phyloP scores from a whole-genome alignment of 2,329 filamentous ascomycete species.

The Calonectria crousiana region DNA sequence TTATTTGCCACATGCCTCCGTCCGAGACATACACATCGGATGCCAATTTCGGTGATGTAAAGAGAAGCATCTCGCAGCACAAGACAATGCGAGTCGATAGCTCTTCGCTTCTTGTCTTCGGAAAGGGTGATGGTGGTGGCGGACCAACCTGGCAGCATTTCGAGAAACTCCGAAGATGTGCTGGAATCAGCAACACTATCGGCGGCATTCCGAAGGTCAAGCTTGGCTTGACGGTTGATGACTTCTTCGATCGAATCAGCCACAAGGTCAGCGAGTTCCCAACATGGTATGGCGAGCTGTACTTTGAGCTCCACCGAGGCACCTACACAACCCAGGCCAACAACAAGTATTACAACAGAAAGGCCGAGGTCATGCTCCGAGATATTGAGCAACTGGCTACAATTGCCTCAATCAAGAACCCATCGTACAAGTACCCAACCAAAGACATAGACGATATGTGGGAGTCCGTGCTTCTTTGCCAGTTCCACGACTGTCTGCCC shows the following conservation, averaged over 20 bases:
- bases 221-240: constrained; percentile 90
- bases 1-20: constrained; percentile 97
- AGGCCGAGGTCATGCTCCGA: constrained; percentile 85
- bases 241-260: constrained; percentile 90
- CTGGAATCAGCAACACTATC: constrained; percentile 89
- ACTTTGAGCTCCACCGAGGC: constrained; percentile 96
- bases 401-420: constrained; percentile 79
- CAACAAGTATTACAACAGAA: constrained; percentile 95
- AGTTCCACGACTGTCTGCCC: constrained; percentile 97
- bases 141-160: constrained; percentile 94
- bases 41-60: constrained; percentile 94
- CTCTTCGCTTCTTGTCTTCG: constrained; percentile 91
- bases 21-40: constrained; percentile 95
- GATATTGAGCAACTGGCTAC: constrained; percentile 92
- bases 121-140: constrained; percentile 95
- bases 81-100: constrained; percentile 96
- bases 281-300: constrained; percentile 98
- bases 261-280: constrained; percentile 83
- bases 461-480: constrained; percentile 91
- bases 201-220: constrained; percentile 86
- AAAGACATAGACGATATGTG: constrained; percentile 95
- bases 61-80: constrained; percentile 88
- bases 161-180: constrained; percentile 93
- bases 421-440: constrained; percentile 90
- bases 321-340: constrained; percentile 98